These are phyloP conservation scores for Diddensiella santjacobensis DNA, from an alignment of 805 yeast species.

Conservation along the genomic window DNA sequence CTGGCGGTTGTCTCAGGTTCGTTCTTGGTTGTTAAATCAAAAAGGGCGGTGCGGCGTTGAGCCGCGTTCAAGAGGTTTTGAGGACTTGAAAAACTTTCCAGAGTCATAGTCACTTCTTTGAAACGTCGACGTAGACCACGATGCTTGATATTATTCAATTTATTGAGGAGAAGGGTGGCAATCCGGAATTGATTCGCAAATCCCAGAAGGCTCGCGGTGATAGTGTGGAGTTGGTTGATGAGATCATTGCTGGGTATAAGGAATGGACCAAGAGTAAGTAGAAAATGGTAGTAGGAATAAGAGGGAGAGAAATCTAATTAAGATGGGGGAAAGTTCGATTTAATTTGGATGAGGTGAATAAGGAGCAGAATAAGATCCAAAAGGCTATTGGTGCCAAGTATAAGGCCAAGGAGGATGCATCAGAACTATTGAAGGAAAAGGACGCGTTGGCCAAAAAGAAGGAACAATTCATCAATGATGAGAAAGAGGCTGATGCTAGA, in stretches of 20 bases:
- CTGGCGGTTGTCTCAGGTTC: too few relatives aligned
- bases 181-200: constrained; percentile 80
- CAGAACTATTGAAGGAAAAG: constrained; percentile 75
- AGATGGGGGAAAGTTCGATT: constrained; percentile 49
- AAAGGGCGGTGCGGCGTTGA: too few relatives aligned
- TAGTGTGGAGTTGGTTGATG: constrained; percentile 92
- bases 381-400: constrained; percentile 89
- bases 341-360: constrained; percentile 86
- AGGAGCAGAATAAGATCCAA: constrained; percentile 81
- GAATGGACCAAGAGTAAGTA: constrained; percentile 70
- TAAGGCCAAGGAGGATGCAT: constrained; percentile 93
- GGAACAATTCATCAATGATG: constrained; percentile 58
- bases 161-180: constrained; percentile 95
- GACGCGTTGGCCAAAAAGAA: constrained; percentile 70
- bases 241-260: constrained; percentile 85
- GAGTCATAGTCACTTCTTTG: too few relatives aligned
- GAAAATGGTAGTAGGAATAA: too few relatives aligned
- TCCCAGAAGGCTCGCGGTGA: constrained; percentile 95
- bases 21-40: too few relatives aligned
- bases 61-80: too few relatives aligned
- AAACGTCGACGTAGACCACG: too few relatives aligned
- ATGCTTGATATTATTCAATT: constrained; percentile 94
- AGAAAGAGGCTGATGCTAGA: constrained; percentile 73
- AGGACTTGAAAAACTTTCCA: too few relatives aligned
- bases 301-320: neutral